Base-by-base conservation (phyloP, 2,329 filamentous ascomycete genomes). In the Claviceps sp. region DNA sequence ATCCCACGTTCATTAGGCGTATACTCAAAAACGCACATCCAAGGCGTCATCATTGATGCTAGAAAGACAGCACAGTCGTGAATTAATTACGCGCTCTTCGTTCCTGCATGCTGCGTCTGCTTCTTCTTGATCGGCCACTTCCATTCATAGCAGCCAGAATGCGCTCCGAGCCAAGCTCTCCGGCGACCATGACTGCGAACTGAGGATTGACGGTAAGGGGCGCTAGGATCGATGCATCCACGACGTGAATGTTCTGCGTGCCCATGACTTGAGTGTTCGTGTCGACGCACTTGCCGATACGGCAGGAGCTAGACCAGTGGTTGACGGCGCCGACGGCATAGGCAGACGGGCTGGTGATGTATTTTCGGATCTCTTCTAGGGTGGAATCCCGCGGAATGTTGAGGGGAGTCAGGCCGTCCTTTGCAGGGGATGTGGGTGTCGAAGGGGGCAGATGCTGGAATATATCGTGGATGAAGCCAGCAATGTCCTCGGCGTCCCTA, bases 151-250 rank as follows among this genome's bases (percentile, higher is more conserved):
- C 16, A 18, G 46, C 49, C 37, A 57, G 37, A 53, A 78, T 75
- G 56, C 71, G 64, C 62, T 78, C 75, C 2, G 70, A 67, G 1
- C 70, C 76, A 56, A 67, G 70, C 64, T 78, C 76, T 0, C 68
- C 76, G 4, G 72, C 74, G 20, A 75, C 70, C 73, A 78, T 78
- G 26, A 76, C 67, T 0, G 73, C 75, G 60, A 78, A 74, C 56
- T 75, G 73, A 1, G 76, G 76, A 57, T 78, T 78, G 1, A 75
- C 73, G 0, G 73, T 77, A 57, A 79, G 59, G 1, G 75, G 75
- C 34, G 68, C 60, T 7, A 76, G 55, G 41, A 78, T 74, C 38
- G 70, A 73, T 0, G 69, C 71, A 59, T 78, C 75, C 3, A 78
- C 67, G 1, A 78, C 74, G 53, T 74, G 70, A 24, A 78, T 60